Base-by-base conservation (phyloP, 768 basidiomycete species). In the Hysterangium stoloniferum region DNA sequence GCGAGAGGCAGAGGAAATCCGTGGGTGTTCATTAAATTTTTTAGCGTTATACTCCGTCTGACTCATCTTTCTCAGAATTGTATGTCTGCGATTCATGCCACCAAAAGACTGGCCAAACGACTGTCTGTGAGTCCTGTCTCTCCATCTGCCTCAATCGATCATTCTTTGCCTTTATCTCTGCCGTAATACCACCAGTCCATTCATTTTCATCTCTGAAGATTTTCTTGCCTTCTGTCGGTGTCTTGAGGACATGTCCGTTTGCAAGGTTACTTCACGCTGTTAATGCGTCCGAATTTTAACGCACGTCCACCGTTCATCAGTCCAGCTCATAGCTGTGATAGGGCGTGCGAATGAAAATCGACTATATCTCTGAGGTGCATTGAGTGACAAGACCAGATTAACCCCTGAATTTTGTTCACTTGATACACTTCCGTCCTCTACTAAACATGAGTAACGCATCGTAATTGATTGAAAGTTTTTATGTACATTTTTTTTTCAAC, bases 1-100 rank as follows among this genome's bases (percentile, higher is more conserved):
- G 56, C 67, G 72, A 45, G 74, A 82, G 56, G 88, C 88, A 7
- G 81, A 81, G 59, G 82, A 86, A 62, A 84, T 92, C 64, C 77
- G 86, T 88, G 64, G 72, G 86, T 77, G 52, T 50, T 17, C 19
- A 33, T 12, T 27, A n/a, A n/a, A n/a, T n/a, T n/a, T n/a, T 40
- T 13, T 45, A 12, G n/a, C n/a, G 11, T 42, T 34, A 27, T 41
- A 43, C 52, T 52, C 43, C 43, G 52, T 8, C 45, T 45, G 7
- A 43, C 48, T 56, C 29, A 58, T 62, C 28, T 63, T 56, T 41
- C 28, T 54, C 53, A 88, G 86, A 73, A 66, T 66, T 80, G 52
- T 88, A 78, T 63, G 59, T 79, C 41, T 80, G 78, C 61, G 64
- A 70, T 44, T 59, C 68, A 33, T 80, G 87, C 71, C 70, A 77